These are phyloP conservation scores for Podaxis carcinomalis DNA, from an alignment of 768 basidiomycete species.

Conservation along the genomic window DNA sequence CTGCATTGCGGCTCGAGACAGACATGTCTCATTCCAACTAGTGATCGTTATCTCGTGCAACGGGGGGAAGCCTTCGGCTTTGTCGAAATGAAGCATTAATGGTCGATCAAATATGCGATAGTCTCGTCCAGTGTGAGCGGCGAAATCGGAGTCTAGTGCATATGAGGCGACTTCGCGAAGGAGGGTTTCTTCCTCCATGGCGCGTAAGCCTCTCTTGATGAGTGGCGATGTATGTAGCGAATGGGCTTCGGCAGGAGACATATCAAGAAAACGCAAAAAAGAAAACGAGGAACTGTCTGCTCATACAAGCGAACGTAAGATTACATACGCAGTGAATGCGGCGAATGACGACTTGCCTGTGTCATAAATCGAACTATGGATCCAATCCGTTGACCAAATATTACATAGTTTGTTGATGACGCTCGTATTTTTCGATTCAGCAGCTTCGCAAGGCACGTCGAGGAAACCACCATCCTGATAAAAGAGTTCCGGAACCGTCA, in stretches of 20 bases:
- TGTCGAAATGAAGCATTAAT: constrained; percentile 27
- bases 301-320: neutral
- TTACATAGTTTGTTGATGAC: constrained; percentile 69
- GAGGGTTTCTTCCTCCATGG: constrained; percentile 38
- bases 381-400: constrained; percentile 88
- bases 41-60: constrained; percentile 57
- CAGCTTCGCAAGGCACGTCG: constrained; percentile 55
- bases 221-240: constrained; percentile 55
- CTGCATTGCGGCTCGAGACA: constrained; percentile 74
- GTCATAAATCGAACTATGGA: constrained; percentile 65
- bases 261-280: constrained; percentile 68
- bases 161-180: constrained; percentile 38
- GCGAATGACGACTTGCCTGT: constrained; percentile 41
- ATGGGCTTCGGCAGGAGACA: constrained; percentile 63
- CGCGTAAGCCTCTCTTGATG: constrained; percentile 50
- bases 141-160: constrained; percentile 43
- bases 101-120: constrained; percentile 30
- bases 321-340: neutral
- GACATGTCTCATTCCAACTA: constrained; percentile 70
- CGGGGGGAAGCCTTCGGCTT: constrained; percentile 42
- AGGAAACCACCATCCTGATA: constrained; percentile 76
- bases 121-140: constrained; percentile 30
- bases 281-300: constrained; percentile 59
- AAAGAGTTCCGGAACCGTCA: constrained; percentile 67
- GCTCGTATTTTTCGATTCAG: constrained; percentile 43